Evolutionary conservation across 2,329 filamentous ascomycete species (phyloP).

Genomic region (Phyllosticta citriasiana): DNA sequence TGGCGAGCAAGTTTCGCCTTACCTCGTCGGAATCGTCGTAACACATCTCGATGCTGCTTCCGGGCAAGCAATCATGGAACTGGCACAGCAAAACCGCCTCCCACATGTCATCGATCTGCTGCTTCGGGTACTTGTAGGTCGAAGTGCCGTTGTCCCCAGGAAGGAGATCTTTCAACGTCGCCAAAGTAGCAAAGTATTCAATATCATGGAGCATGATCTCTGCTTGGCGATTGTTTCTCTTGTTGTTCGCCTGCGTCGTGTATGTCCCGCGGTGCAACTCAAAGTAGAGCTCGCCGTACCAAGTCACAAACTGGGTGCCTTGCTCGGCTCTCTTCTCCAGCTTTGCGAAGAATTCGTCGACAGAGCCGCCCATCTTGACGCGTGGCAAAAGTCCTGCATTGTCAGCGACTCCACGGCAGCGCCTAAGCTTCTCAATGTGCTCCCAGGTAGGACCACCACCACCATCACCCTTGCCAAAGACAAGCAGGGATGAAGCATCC

Average conservation of each 20-base stretch:
- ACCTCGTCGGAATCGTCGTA: conserved; percentile 87
- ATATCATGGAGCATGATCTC: conserved; percentile 81
- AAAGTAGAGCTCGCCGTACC: conserved; percentile 98
- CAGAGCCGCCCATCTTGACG: conserved; percentile 77
- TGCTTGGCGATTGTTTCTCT: conserved; percentile 79
- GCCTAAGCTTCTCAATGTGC: conserved; percentile 86
- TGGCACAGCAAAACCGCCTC: conserved; percentile 84
- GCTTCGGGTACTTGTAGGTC: conserved; percentile 80
- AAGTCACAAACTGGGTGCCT: conserved; percentile 70
- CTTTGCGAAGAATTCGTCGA: conserved; percentile 87
- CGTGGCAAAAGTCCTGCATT: conserved; percentile 73
- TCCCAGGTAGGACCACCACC: conserved; percentile 91
- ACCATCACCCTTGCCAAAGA: conserved; percentile 94
- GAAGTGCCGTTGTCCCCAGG: conserved; percentile 20
- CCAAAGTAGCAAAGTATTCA: conserved; percentile 78
- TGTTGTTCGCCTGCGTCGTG: conserved; percentile 96
- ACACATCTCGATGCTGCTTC: conserved; percentile 94
- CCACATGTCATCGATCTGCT: conserved; percentile 94
- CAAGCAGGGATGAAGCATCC: conserved; percentile 78
- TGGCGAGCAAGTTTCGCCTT: conserved; percentile 9
- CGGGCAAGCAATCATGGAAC: conserved; percentile 94
- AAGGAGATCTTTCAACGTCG: conserved; percentile 58
- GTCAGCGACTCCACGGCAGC: conserved; percentile 86
- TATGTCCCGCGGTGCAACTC: conserved; percentile 95
- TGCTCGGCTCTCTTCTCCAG: conserved; percentile 65